phyloP scores from a whole-genome alignment of 306 rosid species.

The Oxytropis ochrocephala region DNA sequence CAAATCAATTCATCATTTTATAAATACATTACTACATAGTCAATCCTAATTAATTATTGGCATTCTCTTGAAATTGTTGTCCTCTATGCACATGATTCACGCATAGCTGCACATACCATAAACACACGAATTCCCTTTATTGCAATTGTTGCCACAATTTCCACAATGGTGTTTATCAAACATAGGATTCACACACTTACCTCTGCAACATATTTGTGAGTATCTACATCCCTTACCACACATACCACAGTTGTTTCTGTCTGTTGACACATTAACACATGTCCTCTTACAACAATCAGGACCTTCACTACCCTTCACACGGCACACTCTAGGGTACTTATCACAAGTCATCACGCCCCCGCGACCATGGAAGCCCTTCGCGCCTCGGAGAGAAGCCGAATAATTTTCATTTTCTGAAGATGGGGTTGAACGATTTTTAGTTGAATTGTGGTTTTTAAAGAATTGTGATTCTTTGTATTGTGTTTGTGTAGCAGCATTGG shows the following conservation, averaged over 20 bases:
- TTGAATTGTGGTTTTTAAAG: not conserved
- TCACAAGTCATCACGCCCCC: conserved; percentile 34
- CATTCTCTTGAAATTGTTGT: not conserved
- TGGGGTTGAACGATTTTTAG: not conserved
- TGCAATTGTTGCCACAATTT: conserved; percentile 46
- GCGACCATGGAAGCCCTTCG: conserved; percentile 12
- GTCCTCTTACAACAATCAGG: conserved; percentile 48
- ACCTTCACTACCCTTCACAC: conserved; percentile 32
- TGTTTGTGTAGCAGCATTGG: conserved; percentile 23
- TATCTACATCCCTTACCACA: conserved; percentile 59
- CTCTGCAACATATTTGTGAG: conserved; percentile 52
- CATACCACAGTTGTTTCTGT: conserved; percentile 49
- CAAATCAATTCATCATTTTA: not conserved
- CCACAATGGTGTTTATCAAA: conserved; percentile 46
- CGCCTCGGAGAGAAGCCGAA: conserved; percentile 15
- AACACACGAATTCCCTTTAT: conserved; percentile 34
- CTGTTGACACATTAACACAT: conserved; percentile 42
- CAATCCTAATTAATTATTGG: not conserved
- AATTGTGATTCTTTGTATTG: not conserved
- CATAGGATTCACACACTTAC: conserved; percentile 52
- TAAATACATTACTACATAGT: not conserved
- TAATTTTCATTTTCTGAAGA: conserved; percentile 5
- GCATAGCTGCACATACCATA: conserved; percentile 70
- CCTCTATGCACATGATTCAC: not conserved
- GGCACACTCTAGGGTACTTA: conserved; percentile 44